A percentile compares a stretch with the other conserved stretches of the same genome.
Evolutionary conservation across 345 rosid species (phyloP).

Genomic region (Ceriops decandra): DNA sequence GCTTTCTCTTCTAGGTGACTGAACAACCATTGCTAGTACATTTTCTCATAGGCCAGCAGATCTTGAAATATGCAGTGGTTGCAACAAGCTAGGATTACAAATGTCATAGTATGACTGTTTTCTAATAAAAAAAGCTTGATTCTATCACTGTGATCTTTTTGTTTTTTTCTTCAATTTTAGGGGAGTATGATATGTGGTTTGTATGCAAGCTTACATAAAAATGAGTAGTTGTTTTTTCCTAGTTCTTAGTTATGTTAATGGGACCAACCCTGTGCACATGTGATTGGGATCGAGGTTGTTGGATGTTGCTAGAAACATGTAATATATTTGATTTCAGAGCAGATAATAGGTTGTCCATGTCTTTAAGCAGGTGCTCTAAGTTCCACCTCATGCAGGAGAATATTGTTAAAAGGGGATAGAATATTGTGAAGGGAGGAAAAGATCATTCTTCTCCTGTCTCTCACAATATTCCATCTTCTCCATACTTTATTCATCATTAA

Average conservation of each 20-base stretch:
- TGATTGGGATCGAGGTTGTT: background rate
- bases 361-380: too few species aligned
- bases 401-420: too few species aligned
- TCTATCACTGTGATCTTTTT: background rate
- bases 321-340: background rate
- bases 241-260: background rate
- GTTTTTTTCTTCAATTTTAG: background rate
- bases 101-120: background rate
- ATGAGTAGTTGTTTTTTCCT: background rate
- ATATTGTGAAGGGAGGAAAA: too few species aligned
- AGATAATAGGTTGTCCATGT: background rate
- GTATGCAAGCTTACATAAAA: background rate
- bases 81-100: background rate
- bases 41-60: background rate
- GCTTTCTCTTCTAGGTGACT: constrained; percentile 1
- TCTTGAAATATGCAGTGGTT: background rate
- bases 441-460: too few species aligned
- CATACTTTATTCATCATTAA: too few species aligned
- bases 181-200: background rate
- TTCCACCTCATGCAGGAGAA: too few species aligned
- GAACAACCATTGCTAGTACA: background rate
- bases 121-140: background rate
- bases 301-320: background rate
- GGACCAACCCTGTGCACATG: background rate
- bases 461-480: too few species aligned